Evolutionary conservation across 2,329 filamentous ascomycete species (phyloP).

Genomic region (Hyphodiscus sp.): DNA sequence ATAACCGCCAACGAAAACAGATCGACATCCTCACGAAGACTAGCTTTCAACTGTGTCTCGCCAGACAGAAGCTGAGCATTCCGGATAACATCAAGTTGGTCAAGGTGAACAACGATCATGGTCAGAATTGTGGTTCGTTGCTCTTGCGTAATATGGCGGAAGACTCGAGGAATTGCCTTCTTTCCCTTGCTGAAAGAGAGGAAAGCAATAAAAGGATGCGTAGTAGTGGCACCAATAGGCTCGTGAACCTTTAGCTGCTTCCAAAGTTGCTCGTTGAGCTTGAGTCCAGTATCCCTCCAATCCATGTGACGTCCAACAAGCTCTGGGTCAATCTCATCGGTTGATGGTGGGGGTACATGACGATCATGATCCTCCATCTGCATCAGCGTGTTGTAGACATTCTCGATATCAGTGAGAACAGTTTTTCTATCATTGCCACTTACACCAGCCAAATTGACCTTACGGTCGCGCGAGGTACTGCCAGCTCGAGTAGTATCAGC

Average conservation of each 20-base stretch:
- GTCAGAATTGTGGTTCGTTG: constrained; percentile 93
- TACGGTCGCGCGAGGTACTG: constrained; percentile 40
- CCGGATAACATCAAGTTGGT: constrained; percentile 83
- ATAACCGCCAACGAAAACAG: constrained; percentile 84
- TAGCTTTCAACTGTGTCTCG: constrained; percentile 64
- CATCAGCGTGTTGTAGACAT: constrained; percentile 83
- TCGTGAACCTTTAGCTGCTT: constrained; percentile 84
- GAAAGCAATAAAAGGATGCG: constrained; percentile 94
- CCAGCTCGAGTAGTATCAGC: constrained; percentile 50
- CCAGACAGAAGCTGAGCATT: constrained; percentile 69
- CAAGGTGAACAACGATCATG: constrained; percentile 90
- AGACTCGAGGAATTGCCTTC: constrained; percentile 89
- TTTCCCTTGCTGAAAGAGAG: constrained; percentile 93
- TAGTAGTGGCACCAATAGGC: constrained; percentile 69
- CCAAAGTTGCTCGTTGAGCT: constrained; percentile 80
- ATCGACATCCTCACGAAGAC: constrained; percentile 85
- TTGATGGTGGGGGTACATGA: constrained; percentile 59
- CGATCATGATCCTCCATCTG: constrained; percentile 90
- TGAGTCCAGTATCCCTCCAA: constrained; percentile 66
- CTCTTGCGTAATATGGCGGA: constrained; percentile 85
- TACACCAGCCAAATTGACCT: constrained; percentile 37
- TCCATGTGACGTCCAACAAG: constrained; percentile 69
- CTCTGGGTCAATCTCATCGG: constrained; percentile 58
- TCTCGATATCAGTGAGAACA: constrained; percentile 79
- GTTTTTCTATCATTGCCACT: constrained; percentile 71